Percentiles rank a stretch among this genome's conserved stretches.
Conservation (phyloP, 2,329 filamentous ascomycete genomes). For the Dactylellina drechsleri region DNA sequence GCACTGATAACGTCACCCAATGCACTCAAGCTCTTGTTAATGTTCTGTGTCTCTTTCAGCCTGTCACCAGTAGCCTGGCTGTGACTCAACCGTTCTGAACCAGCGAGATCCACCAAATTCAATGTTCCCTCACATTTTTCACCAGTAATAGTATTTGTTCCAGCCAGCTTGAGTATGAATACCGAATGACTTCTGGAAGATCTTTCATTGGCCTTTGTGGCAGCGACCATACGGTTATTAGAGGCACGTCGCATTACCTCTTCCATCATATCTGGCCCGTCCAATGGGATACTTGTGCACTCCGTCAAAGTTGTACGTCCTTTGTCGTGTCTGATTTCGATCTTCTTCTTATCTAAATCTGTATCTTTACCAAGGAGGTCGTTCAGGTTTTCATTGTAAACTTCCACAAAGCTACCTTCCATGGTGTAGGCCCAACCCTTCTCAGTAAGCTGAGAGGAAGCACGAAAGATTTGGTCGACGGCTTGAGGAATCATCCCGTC, state of each 20-base stretch:
- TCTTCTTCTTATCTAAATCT: conserved; percentile 80
- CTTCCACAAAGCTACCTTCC: conserved; percentile 94
- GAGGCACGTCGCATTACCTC: conserved; percentile 81
- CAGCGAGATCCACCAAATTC: conserved; percentile 94
- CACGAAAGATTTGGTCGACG: conserved; percentile 91
- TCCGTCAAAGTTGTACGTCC: conserved; percentile 86
- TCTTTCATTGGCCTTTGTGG: conserved; percentile 96
- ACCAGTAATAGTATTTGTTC: conserved; percentile 75
- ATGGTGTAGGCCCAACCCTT: conserved; percentile 96
- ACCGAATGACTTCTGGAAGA: conserved; percentile 95
- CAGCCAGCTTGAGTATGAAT: conserved; percentile 81
- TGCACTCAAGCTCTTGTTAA: conserved; percentile 93
- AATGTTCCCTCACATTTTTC: conserved; percentile 91
- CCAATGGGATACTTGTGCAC: conserved; percentile 78
- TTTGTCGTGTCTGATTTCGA: conserved; percentile 89
- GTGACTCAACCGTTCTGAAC: conserved; percentile 88
- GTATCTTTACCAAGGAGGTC: conserved; percentile 81
- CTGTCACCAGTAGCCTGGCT: conserved; percentile 86
- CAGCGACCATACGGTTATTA: conserved; percentile 88
- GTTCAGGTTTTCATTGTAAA: conserved; percentile 97
- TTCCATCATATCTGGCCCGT: conserved; percentile 82
- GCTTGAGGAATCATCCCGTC: conserved; percentile 97
- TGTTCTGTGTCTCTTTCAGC: conserved; percentile 93
- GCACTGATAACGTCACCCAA: conserved; percentile 94
- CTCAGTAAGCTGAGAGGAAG: conserved; percentile 81